phyloP scores from a whole-genome alignment of 371 early-diverging fungal genomes.

The Mortierella sp. region DNA sequence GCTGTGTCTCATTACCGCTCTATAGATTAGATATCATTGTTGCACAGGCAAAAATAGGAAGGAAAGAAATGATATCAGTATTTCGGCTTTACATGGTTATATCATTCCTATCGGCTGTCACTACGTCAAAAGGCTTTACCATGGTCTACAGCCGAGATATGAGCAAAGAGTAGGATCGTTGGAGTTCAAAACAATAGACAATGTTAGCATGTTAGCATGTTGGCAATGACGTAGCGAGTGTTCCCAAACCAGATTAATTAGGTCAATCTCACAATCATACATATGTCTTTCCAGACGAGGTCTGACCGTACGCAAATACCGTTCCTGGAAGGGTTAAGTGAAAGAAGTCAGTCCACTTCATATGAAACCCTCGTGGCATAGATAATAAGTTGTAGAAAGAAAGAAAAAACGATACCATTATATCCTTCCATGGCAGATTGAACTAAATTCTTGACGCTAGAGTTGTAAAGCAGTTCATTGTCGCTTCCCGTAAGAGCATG shows the following conservation, averaged over 20 bases:
- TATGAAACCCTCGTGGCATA: neutral
- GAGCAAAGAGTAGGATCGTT: constrained; percentile 3
- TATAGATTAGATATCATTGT: constrained; percentile 16
- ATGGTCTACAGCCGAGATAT: constrained; percentile 31
- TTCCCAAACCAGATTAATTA: neutral
- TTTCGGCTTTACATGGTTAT: neutral
- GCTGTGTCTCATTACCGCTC: constrained; percentile 77
- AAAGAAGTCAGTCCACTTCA: neutral
- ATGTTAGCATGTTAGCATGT: neutral
- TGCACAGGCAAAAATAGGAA: neutral
- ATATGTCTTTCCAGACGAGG: constrained; percentile 96
- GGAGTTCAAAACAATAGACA: neutral
- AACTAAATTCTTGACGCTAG: constrained; percentile 57
- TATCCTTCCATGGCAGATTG: constrained; percentile 72
- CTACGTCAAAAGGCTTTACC: constrained; percentile 24
- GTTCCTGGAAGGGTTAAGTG: constrained; percentile 29
- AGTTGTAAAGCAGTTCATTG: constrained; percentile 58
- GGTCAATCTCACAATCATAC: constrained; percentile 47
- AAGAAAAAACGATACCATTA: constrained; percentile 58
- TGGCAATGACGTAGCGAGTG: neutral
- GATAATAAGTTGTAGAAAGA: neutral
- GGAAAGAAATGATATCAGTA: neutral
- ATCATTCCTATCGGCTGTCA: neutral
- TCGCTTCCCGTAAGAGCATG: constrained; percentile 58
- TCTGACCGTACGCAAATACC: constrained; percentile 93